Evolutionary conservation across 305 asterid genomes (phyloP).

Genomic region (Galium porrigens): DNA sequence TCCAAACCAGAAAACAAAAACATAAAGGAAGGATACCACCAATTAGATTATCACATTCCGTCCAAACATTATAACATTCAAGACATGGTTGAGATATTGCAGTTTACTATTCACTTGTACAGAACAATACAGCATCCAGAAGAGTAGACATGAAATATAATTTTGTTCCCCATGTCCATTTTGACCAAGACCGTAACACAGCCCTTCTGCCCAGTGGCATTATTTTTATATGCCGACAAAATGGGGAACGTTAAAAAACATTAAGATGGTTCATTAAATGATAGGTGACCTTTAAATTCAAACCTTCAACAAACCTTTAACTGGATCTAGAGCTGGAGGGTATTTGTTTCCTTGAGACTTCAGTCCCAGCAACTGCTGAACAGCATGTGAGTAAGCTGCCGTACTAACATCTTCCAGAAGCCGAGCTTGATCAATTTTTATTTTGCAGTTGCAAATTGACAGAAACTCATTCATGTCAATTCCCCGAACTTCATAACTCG

Average conservation of each 20-base stretch:
- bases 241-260: neutral
- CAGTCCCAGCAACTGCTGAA: conserved; percentile 52
- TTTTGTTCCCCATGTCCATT: neutral
- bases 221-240: neutral
- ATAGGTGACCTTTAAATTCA: neutral
- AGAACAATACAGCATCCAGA: neutral
- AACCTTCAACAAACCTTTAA: conserved; percentile 42
- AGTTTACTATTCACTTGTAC: neutral
- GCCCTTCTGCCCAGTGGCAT: neutral
- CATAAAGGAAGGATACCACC: neutral
- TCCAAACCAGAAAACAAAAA: neutral
- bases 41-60: neutral
- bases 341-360: conserved; percentile 74
- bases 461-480: conserved; percentile 53
- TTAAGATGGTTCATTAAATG: neutral
- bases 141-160: neutral
- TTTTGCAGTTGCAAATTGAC: conserved; percentile 54
- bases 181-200: neutral
- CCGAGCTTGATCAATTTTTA: conserved; percentile 73
- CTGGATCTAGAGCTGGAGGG: conserved; percentile 86
- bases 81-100: neutral
- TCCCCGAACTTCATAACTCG: conserved; percentile 71
- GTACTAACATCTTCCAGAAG: conserved; percentile 82
- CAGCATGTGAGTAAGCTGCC: conserved; percentile 67
- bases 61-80: neutral